Percentiles rank a stretch among this genome's conserved stretches.
phyloP scores from a whole-genome alignment of 306 rosid species.

The Gleditsia sinensis region DNA sequence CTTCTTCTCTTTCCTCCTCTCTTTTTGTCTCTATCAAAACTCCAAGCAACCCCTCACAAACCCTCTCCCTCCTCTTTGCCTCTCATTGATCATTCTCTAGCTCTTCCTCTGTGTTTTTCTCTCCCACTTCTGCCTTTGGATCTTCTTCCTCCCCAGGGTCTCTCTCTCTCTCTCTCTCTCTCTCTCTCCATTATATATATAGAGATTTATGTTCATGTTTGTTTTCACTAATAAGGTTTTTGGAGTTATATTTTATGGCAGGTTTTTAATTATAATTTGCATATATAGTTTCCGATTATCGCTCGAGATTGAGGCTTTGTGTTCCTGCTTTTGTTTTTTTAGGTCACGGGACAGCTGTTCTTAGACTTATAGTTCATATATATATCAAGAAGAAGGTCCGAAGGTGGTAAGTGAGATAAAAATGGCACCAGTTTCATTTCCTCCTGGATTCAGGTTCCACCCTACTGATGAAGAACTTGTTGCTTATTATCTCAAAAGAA shows the following conservation, averaged over 20 bases:
- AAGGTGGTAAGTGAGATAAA: neutral
- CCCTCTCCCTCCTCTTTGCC: too few species aligned
- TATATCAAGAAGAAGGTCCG: conserved; percentile 40
- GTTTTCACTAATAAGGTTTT: neutral
- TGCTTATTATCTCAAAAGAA: conserved; percentile 87
- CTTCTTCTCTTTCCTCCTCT: conserved; percentile 36
- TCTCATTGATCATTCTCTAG: conserved; percentile 1
- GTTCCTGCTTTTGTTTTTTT: neutral
- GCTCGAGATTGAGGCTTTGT: conserved; percentile 2
- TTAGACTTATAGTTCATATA: too few species aligned
- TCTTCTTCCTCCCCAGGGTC: conserved; percentile 59
- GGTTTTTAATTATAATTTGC: conserved; percentile 22
- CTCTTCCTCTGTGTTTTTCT: conserved; percentile 22
- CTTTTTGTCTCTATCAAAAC: conserved; percentile 81
- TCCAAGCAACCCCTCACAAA: conserved; percentile 66
- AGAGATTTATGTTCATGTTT: neutral
- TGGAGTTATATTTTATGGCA: neutral
- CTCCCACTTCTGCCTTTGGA: conserved; percentile 43
- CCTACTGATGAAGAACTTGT: conserved; percentile 96
- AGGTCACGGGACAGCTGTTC: too few species aligned
- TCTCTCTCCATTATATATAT: neutral
- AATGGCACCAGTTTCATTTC: conserved; percentile 88
- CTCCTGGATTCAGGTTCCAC: conserved; percentile 94
- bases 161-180: conserved; percentile 21
- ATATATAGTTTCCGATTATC: neutral